Evolutionary conservation across 2,329 filamentous ascomycete species (phyloP).

Genomic region (Lizonia empirigonia): DNA sequence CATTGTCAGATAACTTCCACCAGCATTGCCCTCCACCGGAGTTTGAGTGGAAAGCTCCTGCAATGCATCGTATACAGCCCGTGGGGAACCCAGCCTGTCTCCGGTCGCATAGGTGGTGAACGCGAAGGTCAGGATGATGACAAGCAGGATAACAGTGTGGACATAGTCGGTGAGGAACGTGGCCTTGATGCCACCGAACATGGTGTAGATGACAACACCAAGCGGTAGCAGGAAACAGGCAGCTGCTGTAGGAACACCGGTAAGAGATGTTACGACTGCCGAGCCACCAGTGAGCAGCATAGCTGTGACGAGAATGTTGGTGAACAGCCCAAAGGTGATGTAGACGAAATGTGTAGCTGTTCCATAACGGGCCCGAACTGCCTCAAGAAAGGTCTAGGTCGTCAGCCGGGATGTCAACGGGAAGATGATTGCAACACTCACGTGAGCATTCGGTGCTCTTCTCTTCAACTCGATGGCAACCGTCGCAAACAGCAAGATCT

Average conservation of each 20-base stretch:
- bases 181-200: conserved; percentile 73
- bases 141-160: conserved; percentile 80
- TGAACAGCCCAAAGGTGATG: conserved; percentile 79
- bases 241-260: conserved; percentile 76
- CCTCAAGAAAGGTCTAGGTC: conserved; percentile 74
- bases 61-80: conserved; percentile 78
- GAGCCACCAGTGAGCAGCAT: conserved; percentile 87
- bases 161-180: conserved; percentile 78
- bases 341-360: conserved; percentile 74
- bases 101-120: conserved; percentile 81
- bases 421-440: conserved; percentile 4
- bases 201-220: conserved; percentile 80
- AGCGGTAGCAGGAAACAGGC: conserved; percentile 83
- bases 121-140: conserved; percentile 84
- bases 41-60: conserved; percentile 68
- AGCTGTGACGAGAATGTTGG: conserved; percentile 83
- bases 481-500: conserved; percentile 40
- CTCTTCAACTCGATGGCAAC: conserved; percentile 43
- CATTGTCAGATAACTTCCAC: conserved; percentile 89
- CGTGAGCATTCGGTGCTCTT: conserved; percentile 41
- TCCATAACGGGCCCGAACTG: conserved; percentile 83
- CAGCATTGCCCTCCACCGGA: conserved; percentile 77
- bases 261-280: conserved; percentile 60
- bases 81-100: conserved; percentile 72
- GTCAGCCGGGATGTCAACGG: not conserved